phyloP scores from a whole-genome alignment of 164 flowering plant genomes.

The Vitis riparia region DNA sequence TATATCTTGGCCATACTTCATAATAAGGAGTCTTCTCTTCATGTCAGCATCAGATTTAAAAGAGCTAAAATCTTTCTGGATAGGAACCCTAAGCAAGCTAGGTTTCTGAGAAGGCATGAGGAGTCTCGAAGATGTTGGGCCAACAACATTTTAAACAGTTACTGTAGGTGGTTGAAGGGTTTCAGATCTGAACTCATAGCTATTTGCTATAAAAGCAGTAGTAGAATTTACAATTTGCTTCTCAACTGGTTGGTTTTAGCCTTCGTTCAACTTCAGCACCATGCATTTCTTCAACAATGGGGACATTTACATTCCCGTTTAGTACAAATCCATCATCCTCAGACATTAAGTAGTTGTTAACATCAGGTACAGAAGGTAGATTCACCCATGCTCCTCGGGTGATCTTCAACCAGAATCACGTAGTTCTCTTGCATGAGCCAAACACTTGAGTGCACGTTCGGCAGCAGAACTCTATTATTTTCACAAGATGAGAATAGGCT shows the following conservation, averaged over 20 bases:
- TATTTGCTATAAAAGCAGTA: constrained; percentile 21
- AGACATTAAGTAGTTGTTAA: not conserved
- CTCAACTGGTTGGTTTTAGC: constrained; percentile 46
- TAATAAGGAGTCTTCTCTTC: constrained; percentile 38
- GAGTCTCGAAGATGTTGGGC: constrained; percentile 34
- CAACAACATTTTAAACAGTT: constrained; percentile 26
- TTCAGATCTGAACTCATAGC: constrained; percentile 47
- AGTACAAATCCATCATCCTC: constrained; percentile 71
- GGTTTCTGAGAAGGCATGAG: constrained; percentile 54
- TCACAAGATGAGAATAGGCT: too few relatives aligned
- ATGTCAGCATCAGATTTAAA: constrained; percentile 42
- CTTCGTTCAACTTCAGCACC: constrained; percentile 74
- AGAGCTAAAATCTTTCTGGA: constrained; percentile 39
- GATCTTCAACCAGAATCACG: too few relatives aligned
- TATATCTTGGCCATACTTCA: constrained; percentile 45
- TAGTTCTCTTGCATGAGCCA: too few relatives aligned
- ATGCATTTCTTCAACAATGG: constrained; percentile 68
- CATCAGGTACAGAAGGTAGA: too few relatives aligned
- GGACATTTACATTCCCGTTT: constrained; percentile 55
- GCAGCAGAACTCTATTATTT: too few relatives aligned
- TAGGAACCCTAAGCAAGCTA: constrained; percentile 67
- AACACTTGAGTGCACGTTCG: too few relatives aligned
- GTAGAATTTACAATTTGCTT: constrained; percentile 34
- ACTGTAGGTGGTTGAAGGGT: constrained; percentile 35
- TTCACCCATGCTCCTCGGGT: too few relatives aligned